These are phyloP conservation scores for Coemansia sp. DNA, from an alignment of 192 early-diverging fungal genomes.

Conservation along the genomic window DNA sequence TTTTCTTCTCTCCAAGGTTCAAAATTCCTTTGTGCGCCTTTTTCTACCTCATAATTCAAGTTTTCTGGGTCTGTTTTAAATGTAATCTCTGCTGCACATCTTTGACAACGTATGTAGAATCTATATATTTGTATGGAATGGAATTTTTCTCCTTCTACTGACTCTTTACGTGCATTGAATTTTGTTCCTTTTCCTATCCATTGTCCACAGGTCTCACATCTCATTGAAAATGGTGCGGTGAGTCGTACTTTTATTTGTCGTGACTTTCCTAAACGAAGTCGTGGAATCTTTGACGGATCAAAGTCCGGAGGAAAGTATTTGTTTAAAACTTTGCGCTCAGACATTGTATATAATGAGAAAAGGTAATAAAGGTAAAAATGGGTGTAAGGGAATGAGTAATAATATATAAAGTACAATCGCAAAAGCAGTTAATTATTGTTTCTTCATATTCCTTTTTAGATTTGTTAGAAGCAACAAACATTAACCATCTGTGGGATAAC, in stretches of 20 bases:
- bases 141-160: conserved; percentile 67
- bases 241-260: conserved; percentile 94
- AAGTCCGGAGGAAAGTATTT: conserved; percentile 98
- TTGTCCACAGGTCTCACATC: conserved; percentile 92
- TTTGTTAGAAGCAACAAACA: too few species aligned
- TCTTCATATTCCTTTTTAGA: too few species aligned
- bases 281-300: conserved; percentile 90
- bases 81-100: conserved; percentile 95
- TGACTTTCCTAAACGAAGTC: conserved; percentile 76
- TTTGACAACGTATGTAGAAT: conserved; percentile 85
- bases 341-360: conserved; percentile 51
- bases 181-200: conserved; percentile 63
- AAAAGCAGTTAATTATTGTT: too few species aligned
- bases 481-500: too few species aligned
- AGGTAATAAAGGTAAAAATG: conserved; percentile 5
- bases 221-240: conserved; percentile 99
- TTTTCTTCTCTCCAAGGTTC: conserved; percentile 83
- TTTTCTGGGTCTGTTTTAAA: conserved; percentile 98
- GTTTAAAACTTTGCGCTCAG: conserved; percentile 93
- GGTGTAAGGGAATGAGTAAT: background rate
- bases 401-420: too few species aligned
- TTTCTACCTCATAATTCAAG: conserved; percentile 89
- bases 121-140: conserved; percentile 70
- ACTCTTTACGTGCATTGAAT: conserved; percentile 6
- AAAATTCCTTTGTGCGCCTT: conserved; percentile 91